A percentile compares a stretch with the other conserved stretches of the same genome.
Conservation (phyloP, 768 basidiomycete genomes). For the Agaricus sinodeliciosus region DNA sequence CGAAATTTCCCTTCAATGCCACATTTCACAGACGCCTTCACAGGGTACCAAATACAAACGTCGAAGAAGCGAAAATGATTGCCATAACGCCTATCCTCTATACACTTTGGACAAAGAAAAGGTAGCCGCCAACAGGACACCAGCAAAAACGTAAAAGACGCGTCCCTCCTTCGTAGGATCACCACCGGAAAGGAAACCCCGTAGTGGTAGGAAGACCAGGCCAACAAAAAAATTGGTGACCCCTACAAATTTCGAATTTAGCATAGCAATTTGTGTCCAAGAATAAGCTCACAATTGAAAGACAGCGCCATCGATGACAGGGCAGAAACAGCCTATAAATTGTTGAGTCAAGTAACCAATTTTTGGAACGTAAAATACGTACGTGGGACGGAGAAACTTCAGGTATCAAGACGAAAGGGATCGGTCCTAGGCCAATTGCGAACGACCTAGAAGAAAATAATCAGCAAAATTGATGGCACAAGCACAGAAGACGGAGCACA, state of each 20-base stretch:
- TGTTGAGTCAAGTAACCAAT: conserved; percentile 7
- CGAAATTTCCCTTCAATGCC: conserved; percentile 11
- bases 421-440: conserved; percentile 83
- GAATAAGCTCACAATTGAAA: conserved; percentile 49
- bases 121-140: conserved; percentile 36
- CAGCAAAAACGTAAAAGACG: conserved; percentile 83
- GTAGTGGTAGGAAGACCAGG: conserved; percentile 77
- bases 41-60: neutral
- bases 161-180: conserved; percentile 66
- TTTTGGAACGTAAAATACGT: conserved; percentile 19
- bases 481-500: conserved; percentile 37
- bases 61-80: neutral
- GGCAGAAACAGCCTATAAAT: conserved; percentile 65
- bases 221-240: conserved; percentile 81
- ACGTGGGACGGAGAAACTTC: conserved; percentile 82
- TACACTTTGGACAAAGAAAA: conserved; percentile 34
- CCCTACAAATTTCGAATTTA: conserved; percentile 43
- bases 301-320: conserved; percentile 72
- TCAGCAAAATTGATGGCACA: neutral
- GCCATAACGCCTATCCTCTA: conserved; percentile 20
- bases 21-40: neutral
- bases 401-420: conserved; percentile 90
- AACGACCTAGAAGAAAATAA: conserved; percentile 52
- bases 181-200: conserved; percentile 63
- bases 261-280: too few relatives aligned